Percentiles rank a stretch among this genome's conserved stretches.
Evolutionary conservation across 805 yeast genomes (phyloP).

Genomic region (Isabelozyma rhagii): DNA sequence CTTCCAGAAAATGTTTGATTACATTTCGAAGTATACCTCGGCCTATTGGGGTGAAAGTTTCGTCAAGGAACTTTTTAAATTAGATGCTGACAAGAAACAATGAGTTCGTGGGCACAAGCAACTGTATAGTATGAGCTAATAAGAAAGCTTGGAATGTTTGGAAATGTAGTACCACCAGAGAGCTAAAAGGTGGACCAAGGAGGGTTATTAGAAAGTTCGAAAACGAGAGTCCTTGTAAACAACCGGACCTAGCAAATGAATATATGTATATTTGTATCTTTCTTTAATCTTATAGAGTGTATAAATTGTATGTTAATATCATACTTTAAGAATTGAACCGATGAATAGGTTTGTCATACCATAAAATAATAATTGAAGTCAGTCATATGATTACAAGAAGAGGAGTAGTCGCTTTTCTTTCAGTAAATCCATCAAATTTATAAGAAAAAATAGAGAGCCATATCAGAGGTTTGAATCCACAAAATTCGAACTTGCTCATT

Average conservation of each 20-base stretch:
- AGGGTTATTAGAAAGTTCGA: too few species aligned
- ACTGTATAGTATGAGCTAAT: too few species aligned
- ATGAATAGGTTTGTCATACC: neutral
- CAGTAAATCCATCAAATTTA: too few species aligned
- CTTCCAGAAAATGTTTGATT: constrained; percentile 79
- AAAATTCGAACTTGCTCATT: constrained; percentile 3
- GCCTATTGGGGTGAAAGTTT: constrained; percentile 97
- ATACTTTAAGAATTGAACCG: neutral
- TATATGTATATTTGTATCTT: neutral
- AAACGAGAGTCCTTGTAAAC: too few species aligned
- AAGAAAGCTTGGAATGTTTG: too few species aligned
- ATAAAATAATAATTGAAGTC: too few species aligned
- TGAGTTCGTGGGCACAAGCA: too few species aligned
- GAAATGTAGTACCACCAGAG: too few species aligned
- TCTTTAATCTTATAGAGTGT: neutral
- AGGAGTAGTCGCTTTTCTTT: too few species aligned
- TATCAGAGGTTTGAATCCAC: neutral
- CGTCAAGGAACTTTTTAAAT: constrained; percentile 73
- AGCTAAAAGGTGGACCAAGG: too few species aligned
- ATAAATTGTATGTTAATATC: neutral
- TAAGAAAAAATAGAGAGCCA: too few species aligned
- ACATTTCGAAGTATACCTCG: constrained; percentile 90
- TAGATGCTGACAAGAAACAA: constrained; percentile 2
- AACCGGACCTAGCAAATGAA: neutral
- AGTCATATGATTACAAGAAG: too few species aligned